Evolutionary conservation across 2,329 filamentous ascomycete genomes (phyloP).

Genomic region (Lecanicillium sp.): DNA sequence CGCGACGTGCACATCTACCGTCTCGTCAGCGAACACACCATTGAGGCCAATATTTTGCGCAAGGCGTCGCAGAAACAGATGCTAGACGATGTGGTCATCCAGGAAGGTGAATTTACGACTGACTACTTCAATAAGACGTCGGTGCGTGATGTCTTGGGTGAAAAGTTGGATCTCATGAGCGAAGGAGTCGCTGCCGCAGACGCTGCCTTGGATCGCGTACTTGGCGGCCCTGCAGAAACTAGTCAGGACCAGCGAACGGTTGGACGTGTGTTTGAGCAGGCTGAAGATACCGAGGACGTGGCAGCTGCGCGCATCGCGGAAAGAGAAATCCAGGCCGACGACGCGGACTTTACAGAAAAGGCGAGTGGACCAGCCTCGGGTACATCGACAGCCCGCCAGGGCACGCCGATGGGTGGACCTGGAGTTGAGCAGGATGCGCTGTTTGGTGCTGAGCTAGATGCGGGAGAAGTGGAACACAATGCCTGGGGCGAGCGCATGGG

Average conservation of each 20-base stretch:
- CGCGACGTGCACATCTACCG: conserved; percentile 97
- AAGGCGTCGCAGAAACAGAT: conserved; percentile 97
- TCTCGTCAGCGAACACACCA: conserved; percentile 85
- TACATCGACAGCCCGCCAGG: conserved; percentile 40
- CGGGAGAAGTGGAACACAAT: conserved; percentile 42
- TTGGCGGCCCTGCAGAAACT: conserved; percentile 56
- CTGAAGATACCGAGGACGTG: conserved; percentile 88
- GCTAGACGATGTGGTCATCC: conserved; percentile 95
- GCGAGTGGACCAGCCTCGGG: conserved; percentile 36
- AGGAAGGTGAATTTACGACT: conserved; percentile 95
- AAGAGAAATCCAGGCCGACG: conserved; percentile 80
- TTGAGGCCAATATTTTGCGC: conserved; percentile 94
- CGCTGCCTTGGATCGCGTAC: conserved; percentile 76
- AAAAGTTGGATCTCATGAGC: conserved; percentile 41
- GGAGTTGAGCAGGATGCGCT: conserved; percentile 21
- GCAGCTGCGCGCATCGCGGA: conserved; percentile 79
- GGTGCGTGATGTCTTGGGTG: conserved; percentile 60
- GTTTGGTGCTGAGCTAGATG: conserved; percentile 22
- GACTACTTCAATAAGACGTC: conserved; percentile 83
- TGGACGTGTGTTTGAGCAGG: conserved; percentile 71
- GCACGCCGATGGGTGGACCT: conserved; percentile 37
- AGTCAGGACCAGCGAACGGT: conserved; percentile 54
- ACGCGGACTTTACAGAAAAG: conserved; percentile 74
- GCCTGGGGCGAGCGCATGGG: conserved; percentile 49
- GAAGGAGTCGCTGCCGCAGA: conserved; percentile 61